Conservation (phyloP, 495 filamentous ascomycete species). For the Parathielavia hyrcaniae region DNA sequence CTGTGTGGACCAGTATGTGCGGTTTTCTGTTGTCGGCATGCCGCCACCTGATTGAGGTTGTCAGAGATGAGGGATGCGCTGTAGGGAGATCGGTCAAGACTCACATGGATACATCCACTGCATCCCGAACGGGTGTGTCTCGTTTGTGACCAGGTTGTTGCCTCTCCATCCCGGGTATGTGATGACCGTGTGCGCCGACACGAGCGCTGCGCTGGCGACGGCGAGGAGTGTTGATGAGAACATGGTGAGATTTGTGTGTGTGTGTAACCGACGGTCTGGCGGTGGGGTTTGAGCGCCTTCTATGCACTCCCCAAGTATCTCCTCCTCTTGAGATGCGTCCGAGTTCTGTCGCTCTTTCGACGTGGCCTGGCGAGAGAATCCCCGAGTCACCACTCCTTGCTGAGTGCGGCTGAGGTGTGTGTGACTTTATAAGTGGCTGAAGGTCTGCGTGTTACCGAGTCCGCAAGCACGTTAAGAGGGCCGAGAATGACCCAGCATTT, state of each 20-base stretch:
- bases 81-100: constrained; percentile 28
- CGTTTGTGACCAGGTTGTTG: constrained; percentile 80
- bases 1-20: constrained; percentile 81
- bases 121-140: constrained; percentile 83
- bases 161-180: constrained; percentile 93
- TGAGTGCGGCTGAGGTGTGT: constrained; percentile 16
- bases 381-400: constrained; percentile 18
- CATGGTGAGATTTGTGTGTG: constrained; percentile 31
- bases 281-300: neutral
- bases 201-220: constrained; percentile 47
- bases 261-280: neutral
- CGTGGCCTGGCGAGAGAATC: neutral
- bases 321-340: neutral
- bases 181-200: constrained; percentile 77
- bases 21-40: constrained; percentile 68
- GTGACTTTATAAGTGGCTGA: constrained; percentile 8
- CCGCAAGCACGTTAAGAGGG: neutral
- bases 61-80: constrained; percentile 12
- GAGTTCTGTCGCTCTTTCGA: neutral
- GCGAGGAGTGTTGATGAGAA: constrained; percentile 47
- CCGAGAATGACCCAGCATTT: neutral
- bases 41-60: constrained; percentile 64
- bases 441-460: neutral
- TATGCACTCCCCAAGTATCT: neutral
- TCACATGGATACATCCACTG: constrained; percentile 98